phyloP scores from a whole-genome alignment of 495 filamentous ascomycete species.

The Aeminium ludgeri region DNA sequence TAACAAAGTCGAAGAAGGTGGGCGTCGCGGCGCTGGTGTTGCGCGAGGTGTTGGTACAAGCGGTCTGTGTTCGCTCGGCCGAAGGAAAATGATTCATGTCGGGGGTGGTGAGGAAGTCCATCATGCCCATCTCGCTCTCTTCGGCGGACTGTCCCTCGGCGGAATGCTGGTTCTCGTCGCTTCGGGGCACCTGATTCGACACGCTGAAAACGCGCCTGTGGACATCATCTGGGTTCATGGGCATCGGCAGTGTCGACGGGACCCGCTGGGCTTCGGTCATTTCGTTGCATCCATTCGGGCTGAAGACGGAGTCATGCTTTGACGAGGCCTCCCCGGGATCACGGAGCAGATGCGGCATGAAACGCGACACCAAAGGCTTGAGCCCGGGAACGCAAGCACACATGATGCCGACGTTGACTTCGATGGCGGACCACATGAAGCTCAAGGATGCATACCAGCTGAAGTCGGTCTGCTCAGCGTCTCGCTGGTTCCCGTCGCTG shows the following conservation, averaged over 20 bases:
- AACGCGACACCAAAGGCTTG: constrained; percentile 64
- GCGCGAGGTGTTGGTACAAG: constrained; percentile 17
- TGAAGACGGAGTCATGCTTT: constrained; percentile 12
- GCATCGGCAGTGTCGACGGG: constrained; percentile 6
- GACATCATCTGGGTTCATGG: constrained; percentile 1
- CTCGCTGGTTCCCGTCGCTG: constrained; percentile 16
- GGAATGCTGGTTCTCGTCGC: not conserved
- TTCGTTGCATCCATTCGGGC: constrained; percentile 1
- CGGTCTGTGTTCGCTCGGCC: constrained; percentile 17
- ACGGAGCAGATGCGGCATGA: constrained; percentile 55
- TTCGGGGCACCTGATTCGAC: not conserved
- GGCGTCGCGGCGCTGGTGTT: constrained; percentile 20
- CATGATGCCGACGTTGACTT: constrained; percentile 77
- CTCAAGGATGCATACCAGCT: constrained; percentile 65
- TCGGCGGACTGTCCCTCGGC: not conserved
- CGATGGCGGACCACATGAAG: constrained; percentile 69
- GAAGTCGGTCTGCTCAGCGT: constrained; percentile 30
- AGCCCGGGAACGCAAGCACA: constrained; percentile 77
- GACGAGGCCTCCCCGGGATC: constrained; percentile 25
- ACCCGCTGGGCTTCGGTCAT: constrained; percentile 11
- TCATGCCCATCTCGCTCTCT: constrained; percentile 31
- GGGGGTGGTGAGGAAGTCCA: constrained; percentile 44
- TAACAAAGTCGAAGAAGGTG: constrained; percentile 67
- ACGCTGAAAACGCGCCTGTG: constrained; percentile 9
- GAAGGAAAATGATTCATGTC: constrained; percentile 24